These are phyloP conservation scores for Nakataea oryzae DNA, from an alignment of 2,329 filamentous ascomycete species.

Conservation along the genomic window DNA sequence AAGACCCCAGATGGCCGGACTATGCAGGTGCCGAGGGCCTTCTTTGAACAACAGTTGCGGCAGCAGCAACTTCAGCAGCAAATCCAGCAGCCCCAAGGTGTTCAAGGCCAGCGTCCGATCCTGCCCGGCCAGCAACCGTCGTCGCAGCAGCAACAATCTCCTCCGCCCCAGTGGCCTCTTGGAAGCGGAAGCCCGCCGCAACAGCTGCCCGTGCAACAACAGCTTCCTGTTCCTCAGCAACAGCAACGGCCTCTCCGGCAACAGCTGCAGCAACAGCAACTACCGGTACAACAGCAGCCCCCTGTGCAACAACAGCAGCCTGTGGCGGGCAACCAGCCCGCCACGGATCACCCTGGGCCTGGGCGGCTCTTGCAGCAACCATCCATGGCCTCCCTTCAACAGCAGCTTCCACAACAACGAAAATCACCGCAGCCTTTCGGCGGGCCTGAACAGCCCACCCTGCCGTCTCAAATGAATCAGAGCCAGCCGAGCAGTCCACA, in stretches of 20 bases:
- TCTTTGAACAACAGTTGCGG: not conserved
- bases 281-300: slow-evolving; percentile 3
- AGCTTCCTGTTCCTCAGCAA: slow-evolving; percentile 4
- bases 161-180: not conserved
- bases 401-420: not conserved
- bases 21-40: not conserved
- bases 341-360: slow-evolving; percentile 2
- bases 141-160: not conserved
- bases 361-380: slow-evolving; percentile 5
- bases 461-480: slow-evolving; percentile 2
- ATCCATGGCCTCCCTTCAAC: too few relatives aligned
- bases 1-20: not conserved
- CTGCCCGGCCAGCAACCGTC: slow-evolving; percentile 1
- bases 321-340: slow-evolving; percentile 4
- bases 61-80: not conserved
- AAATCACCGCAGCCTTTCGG: not conserved
- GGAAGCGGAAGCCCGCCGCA: not conserved
- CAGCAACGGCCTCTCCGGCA: slow-evolving; percentile 1
- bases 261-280: not conserved
- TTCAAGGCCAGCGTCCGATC: not conserved
- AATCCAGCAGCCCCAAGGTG: not conserved
- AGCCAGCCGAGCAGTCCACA: not conserved
- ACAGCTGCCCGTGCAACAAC: not conserved
- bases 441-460: not conserved
- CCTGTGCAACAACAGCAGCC: slow-evolving; percentile 4